A percentile compares a stretch with the other conserved stretches of the same genome.
Conservation (phyloP, 2,329 filamentous ascomycete genomes). For the Pseudodiploospora longispora region DNA sequence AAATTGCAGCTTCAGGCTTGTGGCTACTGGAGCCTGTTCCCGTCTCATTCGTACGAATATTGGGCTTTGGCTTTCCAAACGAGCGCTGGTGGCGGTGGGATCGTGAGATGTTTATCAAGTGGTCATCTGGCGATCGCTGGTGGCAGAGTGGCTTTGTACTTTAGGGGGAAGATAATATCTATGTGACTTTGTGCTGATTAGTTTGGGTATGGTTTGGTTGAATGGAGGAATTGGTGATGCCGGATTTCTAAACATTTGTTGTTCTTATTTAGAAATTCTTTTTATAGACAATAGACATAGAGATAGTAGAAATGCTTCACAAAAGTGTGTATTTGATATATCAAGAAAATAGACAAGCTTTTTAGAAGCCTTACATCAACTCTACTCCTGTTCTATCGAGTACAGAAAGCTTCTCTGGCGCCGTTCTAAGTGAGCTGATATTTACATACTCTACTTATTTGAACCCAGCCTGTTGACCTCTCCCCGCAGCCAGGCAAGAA, state of each 20-base stretch:
- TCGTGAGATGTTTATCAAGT: conserved; percentile 40
- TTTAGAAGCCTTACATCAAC: no score
- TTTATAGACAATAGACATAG: no score
- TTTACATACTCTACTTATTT: background rate
- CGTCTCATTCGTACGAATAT: conserved; percentile 56
- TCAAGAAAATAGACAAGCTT: no score
- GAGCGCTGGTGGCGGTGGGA: conserved; percentile 64
- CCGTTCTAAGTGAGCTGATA: background rate
- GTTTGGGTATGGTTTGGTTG: no score
- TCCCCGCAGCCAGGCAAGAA: conserved; percentile 60
- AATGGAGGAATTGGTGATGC: no score
- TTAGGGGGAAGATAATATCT: conserved; percentile 10
- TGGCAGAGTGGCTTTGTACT: conserved; percentile 36
- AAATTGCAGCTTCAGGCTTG: conserved; percentile 64
- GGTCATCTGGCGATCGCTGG: conserved; percentile 56
- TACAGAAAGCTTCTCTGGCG: no score
- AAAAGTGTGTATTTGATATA: no score
- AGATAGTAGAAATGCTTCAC: no score
- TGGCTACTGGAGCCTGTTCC: conserved; percentile 83
- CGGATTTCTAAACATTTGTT: no score
- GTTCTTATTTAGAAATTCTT: no score
- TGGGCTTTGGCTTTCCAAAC: conserved; percentile 54
- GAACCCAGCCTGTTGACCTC: conserved; percentile 31
- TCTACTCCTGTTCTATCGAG: no score
- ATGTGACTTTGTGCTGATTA: background rate